Conservation (phyloP, 225 moss, liverwort and hornwort species). For the Antitrichia curtipendula region DNA sequence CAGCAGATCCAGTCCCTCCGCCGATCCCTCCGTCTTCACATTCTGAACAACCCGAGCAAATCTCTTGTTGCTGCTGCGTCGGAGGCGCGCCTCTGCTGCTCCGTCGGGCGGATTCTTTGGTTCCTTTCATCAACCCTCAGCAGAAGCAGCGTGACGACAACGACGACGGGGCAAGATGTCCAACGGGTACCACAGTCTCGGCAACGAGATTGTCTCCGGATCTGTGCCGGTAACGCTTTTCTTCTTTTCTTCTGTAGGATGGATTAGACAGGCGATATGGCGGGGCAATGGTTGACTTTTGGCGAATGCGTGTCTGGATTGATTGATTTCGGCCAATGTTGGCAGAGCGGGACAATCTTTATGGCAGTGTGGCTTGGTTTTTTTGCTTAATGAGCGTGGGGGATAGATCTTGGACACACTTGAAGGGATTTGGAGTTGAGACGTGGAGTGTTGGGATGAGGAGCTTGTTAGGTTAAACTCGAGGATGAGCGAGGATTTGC, state of each 20-base stretch:
- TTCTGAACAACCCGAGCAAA: background rate
- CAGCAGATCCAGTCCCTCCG: background rate
- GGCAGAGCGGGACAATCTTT: background rate
- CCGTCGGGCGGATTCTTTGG: background rate
- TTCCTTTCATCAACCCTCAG: background rate
- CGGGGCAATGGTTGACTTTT: background rate
- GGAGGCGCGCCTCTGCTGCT: background rate
- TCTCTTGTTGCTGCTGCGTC: background rate
- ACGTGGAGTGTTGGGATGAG: background rate
- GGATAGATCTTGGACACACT: background rate
- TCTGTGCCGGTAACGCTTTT: constrained; percentile 63
- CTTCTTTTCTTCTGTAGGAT: background rate
- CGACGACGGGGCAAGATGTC: constrained; percentile 46
- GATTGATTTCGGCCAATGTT: background rate
- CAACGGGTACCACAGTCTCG: constrained; percentile 75
- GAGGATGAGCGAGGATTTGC: background rate
- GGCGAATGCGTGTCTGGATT: background rate
- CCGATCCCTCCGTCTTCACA: background rate
- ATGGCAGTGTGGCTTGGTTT: background rate
- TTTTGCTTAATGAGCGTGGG: background rate
- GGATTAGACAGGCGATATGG: background rate
- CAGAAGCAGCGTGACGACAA: background rate
- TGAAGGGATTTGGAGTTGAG: background rate
- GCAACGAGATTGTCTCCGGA: constrained; percentile 74
- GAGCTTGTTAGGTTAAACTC: background rate